These are phyloP conservation scores for Hypoxylon cercidicola DNA, from an alignment of 495 filamentous ascomycete genomes.

Conservation along the genomic window DNA sequence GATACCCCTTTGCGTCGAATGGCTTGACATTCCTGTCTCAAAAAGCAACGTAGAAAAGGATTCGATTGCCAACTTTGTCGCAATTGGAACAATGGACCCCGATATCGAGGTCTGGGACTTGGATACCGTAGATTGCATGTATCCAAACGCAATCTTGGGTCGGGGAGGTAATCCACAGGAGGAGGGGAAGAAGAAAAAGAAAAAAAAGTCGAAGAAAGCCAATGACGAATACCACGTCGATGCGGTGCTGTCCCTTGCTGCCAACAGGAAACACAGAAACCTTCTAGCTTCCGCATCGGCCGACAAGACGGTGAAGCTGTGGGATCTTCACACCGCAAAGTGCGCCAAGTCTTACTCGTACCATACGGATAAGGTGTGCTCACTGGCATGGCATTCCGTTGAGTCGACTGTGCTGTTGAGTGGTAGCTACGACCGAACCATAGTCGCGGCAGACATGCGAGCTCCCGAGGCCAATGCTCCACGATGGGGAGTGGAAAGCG, in stretches of 20 bases:
- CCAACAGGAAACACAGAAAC: constrained; percentile 91
- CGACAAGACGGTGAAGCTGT: constrained; percentile 96
- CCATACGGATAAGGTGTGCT: constrained; percentile 94
- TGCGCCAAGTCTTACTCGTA: constrained; percentile 96
- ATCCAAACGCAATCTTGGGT: constrained; percentile 96
- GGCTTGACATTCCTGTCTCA: constrained; percentile 88
- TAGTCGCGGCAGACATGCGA: constrained; percentile 92
- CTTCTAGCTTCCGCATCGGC: constrained; percentile 96
- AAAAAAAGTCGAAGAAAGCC: constrained; percentile 84
- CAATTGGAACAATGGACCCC: constrained; percentile 95
- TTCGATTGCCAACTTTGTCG: constrained; percentile 83
- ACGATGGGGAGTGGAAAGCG: constrained; percentile 91
- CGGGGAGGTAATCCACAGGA: constrained; percentile 67
- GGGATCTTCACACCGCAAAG: constrained; percentile 90
- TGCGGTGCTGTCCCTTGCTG: constrained; percentile 87
- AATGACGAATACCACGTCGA: constrained; percentile 96
- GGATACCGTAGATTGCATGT: constrained; percentile 95
- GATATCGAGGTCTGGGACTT: constrained; percentile 99
- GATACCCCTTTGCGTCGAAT: constrained; percentile 94
- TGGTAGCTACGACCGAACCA: constrained; percentile 93
- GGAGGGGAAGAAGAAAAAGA: constrained; percentile 73
- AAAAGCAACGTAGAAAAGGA: constrained; percentile 68
- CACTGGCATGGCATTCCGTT: constrained; percentile 87
- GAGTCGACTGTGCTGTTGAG: constrained; percentile 89
- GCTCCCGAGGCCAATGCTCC: constrained; percentile 80